Conservation (phyloP, 805 yeast genomes). For the Wickerhamiella occidentalis region DNA sequence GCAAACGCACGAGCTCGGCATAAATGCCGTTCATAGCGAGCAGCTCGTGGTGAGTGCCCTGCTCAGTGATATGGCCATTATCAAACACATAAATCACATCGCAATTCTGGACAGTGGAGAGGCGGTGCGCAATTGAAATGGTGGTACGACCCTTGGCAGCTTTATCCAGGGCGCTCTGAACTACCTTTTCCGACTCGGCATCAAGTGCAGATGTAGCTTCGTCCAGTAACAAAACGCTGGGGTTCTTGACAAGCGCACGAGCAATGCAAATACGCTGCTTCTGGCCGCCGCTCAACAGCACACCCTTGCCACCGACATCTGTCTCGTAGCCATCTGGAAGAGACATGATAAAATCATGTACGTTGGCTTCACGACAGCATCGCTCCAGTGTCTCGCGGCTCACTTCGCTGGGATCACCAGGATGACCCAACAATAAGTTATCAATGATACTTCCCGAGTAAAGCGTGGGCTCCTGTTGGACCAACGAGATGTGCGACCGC, state of each 20-base stretch:
- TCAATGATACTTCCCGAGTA: slow-evolving; percentile 38
- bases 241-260: slow-evolving; percentile 46
- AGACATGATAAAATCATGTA: slow-evolving; percentile 36
- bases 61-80: slow-evolving; percentile 43
- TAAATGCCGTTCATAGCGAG: slow-evolving; percentile 22
- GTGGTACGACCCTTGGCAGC: slow-evolving; percentile 56
- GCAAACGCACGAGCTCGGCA: slow-evolving; percentile 22
- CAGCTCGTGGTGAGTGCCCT: slow-evolving; percentile 37
- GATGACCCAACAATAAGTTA: slow-evolving; percentile 28
- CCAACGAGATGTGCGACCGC: slow-evolving; percentile 38
- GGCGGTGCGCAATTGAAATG: slow-evolving; percentile 64
- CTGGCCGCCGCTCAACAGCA: slow-evolving; percentile 53
- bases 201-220: slow-evolving; percentile 48
- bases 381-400: slow-evolving; percentile 31
- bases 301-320: slow-evolving; percentile 37
- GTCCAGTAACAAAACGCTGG: slow-evolving; percentile 43
- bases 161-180: slow-evolving; percentile 48
- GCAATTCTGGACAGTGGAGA: slow-evolving; percentile 47
- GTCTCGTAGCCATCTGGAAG: slow-evolving; percentile 44
- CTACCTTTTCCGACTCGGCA: slow-evolving; percentile 51
- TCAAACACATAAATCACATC: slow-evolving; percentile 41
- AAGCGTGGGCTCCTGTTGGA: slow-evolving; percentile 42
- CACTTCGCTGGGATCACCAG: slow-evolving; percentile 21
- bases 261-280: slow-evolving; percentile 56
- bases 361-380: slow-evolving; percentile 36